Evolutionary conservation across 2,329 filamentous ascomycete genomes (phyloP).

Genomic region (Ophiocordyceps camponoti-floridani): DNA sequence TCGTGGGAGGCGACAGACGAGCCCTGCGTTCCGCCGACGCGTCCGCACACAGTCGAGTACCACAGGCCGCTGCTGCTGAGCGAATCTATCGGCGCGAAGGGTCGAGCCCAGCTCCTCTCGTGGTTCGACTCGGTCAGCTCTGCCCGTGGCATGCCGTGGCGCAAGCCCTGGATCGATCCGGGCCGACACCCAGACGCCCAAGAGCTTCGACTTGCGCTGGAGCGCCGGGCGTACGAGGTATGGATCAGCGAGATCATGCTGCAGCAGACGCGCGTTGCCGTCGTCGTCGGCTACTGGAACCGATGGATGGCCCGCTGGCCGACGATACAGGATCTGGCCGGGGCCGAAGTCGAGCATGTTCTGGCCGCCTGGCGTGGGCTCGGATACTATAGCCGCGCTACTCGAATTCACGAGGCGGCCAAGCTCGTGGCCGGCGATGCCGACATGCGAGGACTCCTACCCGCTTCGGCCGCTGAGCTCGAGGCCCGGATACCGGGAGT

Average conservation of each 20-base stretch:
- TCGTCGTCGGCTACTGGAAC: conserved; percentile 45
- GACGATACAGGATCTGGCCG: conserved; percentile 35
- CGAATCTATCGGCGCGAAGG: conserved; percentile 11
- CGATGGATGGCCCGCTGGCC: conserved; percentile 44
- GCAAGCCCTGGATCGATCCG: conserved; percentile 37
- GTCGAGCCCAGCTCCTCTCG: conserved; percentile 21
- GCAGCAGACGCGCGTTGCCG: conserved; percentile 45
- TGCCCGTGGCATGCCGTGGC: conserved; percentile 38
- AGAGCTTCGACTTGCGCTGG: conserved; percentile 23
- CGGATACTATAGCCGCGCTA: conserved; percentile 48
- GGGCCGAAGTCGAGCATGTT: conserved; percentile 35
- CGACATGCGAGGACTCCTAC: conserved; percentile 27
- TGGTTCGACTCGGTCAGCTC: conserved; percentile 33
- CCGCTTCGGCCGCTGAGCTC: conserved; percentile 24
- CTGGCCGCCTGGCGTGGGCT: conserved; percentile 40
- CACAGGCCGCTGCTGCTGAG: conserved; percentile 31
- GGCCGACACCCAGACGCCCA: conserved; percentile 7
- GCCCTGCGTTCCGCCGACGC: conserved; percentile 4
- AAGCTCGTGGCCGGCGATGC: conserved; percentile 26
- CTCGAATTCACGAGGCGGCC: conserved; percentile 38
- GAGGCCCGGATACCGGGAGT: conserved; percentile 38
- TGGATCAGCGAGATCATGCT: conserved; percentile 53
- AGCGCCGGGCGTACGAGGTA: conserved; percentile 42
- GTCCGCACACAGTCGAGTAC: conserved; percentile 15
- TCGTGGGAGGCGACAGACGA: not conserved